Conservation (phyloP, 106 monocot genomes). For the Narthecium ossifragum region DNA sequence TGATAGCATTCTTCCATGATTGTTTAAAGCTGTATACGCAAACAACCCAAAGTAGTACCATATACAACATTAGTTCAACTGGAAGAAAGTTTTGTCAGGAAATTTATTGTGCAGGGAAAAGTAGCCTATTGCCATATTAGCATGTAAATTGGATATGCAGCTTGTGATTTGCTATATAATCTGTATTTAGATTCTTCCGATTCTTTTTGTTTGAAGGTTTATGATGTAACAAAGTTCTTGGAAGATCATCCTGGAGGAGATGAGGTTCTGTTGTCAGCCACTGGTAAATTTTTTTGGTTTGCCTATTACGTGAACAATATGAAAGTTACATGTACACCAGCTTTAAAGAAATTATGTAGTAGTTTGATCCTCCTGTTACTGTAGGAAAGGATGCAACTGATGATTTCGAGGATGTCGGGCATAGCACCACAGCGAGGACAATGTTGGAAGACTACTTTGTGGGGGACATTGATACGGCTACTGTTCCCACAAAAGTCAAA, state of each 20-base stretch:
- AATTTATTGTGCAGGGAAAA: too few species aligned
- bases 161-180: too few species aligned
- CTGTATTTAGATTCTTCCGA: too few species aligned
- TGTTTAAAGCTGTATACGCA: too few species aligned
- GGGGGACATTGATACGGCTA: conserved; percentile 34
- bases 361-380: neutral
- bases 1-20: too few species aligned
- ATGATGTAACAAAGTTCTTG: conserved; percentile 41
- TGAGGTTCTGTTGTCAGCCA: conserved; percentile 33
- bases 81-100: too few species aligned
- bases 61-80: too few species aligned
- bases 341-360: neutral
- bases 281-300: conserved; percentile 20
- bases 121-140: too few species aligned
- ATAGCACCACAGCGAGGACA: conserved; percentile 37
- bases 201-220: conserved; percentile 16
- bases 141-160: too few species aligned
- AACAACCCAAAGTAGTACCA: too few species aligned
- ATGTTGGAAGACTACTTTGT: conserved; percentile 46
- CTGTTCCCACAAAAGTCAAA: conserved; percentile 19
- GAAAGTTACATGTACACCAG: too few species aligned
- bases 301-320: neutral
- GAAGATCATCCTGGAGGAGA: conserved; percentile 49
- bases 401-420: conserved; percentile 61
- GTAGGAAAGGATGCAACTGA: conserved; percentile 57